phyloP scores from a whole-genome alignment of 2,329 filamentous ascomycete genomes.

The Sporothrix pallida region DNA sequence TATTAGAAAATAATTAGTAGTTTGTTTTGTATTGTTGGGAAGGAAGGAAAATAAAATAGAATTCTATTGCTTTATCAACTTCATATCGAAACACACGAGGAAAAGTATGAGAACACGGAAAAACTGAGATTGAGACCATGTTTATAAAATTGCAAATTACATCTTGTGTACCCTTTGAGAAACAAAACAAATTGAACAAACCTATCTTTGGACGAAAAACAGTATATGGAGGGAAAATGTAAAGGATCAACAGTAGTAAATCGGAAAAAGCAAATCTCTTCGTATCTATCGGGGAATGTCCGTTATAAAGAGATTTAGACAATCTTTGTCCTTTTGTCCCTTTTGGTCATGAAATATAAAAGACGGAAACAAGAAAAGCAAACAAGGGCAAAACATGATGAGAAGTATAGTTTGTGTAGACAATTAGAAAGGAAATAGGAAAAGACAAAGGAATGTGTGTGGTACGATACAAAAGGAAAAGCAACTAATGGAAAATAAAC shows the following conservation, averaged over 20 bases:
- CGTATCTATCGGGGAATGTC: conserved; percentile 35
- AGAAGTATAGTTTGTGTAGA: not conserved
- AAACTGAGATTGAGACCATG: conserved; percentile 3
- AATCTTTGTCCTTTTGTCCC: conserved; percentile 26
- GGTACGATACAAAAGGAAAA: not conserved
- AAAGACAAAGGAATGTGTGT: not conserved
- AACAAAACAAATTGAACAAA: not conserved
- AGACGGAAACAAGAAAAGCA: not conserved
- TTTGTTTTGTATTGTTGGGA: too few species aligned
- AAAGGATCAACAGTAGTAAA: conserved; percentile 11
- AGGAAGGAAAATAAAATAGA: not conserved
- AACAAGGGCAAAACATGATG: not conserved
- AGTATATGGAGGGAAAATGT: not conserved
- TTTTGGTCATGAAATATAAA: conserved; percentile 30
- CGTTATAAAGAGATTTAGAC: conserved; percentile 26
- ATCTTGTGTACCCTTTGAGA: conserved; percentile 27
- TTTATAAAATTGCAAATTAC: conserved; percentile 34
- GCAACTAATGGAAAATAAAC: not conserved
- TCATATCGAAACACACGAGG: not conserved
- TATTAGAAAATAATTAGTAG: too few species aligned
- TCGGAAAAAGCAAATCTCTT: conserved; percentile 30
- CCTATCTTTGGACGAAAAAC: not conserved
- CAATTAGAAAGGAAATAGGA: not conserved
- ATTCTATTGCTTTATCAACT: not conserved
- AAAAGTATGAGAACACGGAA: too few species aligned